Base-by-base conservation (phyloP, 345 rosid species). In the Hirschfeldia incana region DNA sequence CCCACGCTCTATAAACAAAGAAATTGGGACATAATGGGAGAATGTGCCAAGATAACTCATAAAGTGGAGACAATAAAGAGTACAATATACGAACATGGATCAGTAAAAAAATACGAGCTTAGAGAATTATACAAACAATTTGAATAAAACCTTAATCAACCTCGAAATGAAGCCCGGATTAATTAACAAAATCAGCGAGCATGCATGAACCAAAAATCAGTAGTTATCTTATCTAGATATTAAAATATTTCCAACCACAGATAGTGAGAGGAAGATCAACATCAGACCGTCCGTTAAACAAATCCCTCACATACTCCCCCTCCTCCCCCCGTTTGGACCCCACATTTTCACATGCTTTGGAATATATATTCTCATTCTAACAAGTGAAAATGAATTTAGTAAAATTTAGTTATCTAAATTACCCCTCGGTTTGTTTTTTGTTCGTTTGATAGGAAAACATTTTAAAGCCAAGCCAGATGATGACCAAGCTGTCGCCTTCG, bases 41-140 rank as follows among this genome's bases (percentile, higher is more conserved):
- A 83, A 78, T 73, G 85, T 80, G 85, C 65, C 76, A 64, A 69
- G 12, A 12, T 61, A 58, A 51, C 83, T 17, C 65, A 58, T 36
- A 67, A 79, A 78, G 83, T 72, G 86, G 84, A 82, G 77, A 82
- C 85, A 79, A 61, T 49, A 16, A 61, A 68, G 27, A 46, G 59
- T 30, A 21, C 68, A 61, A 46, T 44, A 46, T 7, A 51, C 42
- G 42, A 36, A 36, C 36, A 4, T 33, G 6, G 36, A 33, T 33
- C 36, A 33, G 36, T 33, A 6, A 33, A 33, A 33, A 33, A 0
- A 33, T 73, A 73, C 59, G 53, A 73, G 30, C 59, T 32, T 33
- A 67, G 5, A 67, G 33, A 60, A 60, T 10, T 51, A 34, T 60
- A 9, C 74, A 73, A 32, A 32, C 21, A 33, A 30, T 33, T 67